Conservation (phyloP, 1,139 yeast species). For the Pichia sp. region DNA sequence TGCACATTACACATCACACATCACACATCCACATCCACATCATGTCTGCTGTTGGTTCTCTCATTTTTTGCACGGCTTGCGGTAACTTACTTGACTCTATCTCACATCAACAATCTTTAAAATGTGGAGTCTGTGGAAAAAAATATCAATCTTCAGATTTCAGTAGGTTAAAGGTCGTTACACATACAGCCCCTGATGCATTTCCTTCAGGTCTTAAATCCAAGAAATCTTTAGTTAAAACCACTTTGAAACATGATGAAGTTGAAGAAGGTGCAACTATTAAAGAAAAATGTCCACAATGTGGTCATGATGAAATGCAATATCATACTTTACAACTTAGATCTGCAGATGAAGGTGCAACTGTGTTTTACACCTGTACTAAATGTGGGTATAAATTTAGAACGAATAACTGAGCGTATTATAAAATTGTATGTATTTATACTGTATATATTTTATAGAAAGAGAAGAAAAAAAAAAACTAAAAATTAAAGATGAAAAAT, state of each 20-base stretch:
- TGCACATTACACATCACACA: too few relatives aligned
- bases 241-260: conserved; percentile 69
- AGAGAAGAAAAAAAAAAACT: not conserved
- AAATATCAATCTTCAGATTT: conserved; percentile 54
- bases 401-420: conserved; percentile 62
- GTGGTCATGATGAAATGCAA: conserved; percentile 97
- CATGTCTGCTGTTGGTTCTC: conserved; percentile 93
- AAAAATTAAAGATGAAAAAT: not conserved
- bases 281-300: conserved; percentile 94
- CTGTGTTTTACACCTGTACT: conserved; percentile 92
- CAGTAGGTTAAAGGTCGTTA: conserved; percentile 76
- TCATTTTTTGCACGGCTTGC: conserved; percentile 90
- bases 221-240: conserved; percentile 86
- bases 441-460: not conserved
- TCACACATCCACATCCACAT: not conserved
- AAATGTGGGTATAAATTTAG: conserved; percentile 89
- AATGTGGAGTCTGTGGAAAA: conserved; percentile 48
- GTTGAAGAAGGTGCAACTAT: conserved; percentile 92
- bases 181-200: conserved; percentile 82
- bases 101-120: conserved; percentile 35
- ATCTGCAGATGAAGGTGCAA: conserved; percentile 98
- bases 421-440: not conserved
- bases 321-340: conserved; percentile 93
- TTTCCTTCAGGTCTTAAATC: conserved; percentile 81
- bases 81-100: conserved; percentile 81